A percentile compares a stretch with the other conserved stretches of the same genome.
Conservation (phyloP, 352 stramenopile genomes). For the Phytopythium ostracodes region DNA sequence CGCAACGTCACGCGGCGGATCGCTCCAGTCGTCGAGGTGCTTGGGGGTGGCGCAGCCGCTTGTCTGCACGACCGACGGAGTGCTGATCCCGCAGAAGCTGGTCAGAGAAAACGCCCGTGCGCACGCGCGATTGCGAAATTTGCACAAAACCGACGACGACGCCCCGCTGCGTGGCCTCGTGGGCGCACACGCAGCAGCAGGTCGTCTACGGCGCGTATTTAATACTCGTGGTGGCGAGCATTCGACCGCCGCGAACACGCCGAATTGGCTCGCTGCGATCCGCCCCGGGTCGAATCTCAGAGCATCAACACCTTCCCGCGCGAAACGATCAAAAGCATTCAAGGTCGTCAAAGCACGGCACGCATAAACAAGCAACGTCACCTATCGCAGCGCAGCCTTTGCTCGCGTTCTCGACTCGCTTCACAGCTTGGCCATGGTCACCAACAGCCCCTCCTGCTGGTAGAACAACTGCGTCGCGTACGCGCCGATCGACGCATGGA, state of each 20-base stretch:
- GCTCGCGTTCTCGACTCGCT: not conserved
- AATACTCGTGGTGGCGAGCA: not conserved
- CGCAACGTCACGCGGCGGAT: not conserved
- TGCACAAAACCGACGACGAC: conserved; percentile 22
- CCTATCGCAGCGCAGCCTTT: not conserved
- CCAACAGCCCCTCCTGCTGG: conserved; percentile 64
- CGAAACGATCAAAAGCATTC: conserved; percentile 4
- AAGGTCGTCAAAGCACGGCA: not conserved
- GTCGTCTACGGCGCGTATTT: conserved; percentile 49
- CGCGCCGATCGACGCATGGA: conserved; percentile 58
- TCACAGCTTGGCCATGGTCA: conserved; percentile 58
- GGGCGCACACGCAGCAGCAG: conserved; percentile 72
- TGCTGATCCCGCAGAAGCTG: not conserved
- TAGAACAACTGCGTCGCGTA: conserved; percentile 70
- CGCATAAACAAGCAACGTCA: conserved; percentile 7
- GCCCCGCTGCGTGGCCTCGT: conserved; percentile 66
- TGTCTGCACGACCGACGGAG: not conserved
- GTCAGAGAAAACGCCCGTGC: too few species aligned
- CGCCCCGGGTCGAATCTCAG: not conserved
- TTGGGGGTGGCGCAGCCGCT: not conserved
- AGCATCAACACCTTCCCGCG: not conserved
- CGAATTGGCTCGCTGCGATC: not conserved
- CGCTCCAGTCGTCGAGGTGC: not conserved
- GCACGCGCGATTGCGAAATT: not conserved
- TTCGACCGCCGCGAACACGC: not conserved